These are phyloP conservation scores for Boletus sp. DNA, from an alignment of 768 basidiomycete genomes.

Conservation along the genomic window DNA sequence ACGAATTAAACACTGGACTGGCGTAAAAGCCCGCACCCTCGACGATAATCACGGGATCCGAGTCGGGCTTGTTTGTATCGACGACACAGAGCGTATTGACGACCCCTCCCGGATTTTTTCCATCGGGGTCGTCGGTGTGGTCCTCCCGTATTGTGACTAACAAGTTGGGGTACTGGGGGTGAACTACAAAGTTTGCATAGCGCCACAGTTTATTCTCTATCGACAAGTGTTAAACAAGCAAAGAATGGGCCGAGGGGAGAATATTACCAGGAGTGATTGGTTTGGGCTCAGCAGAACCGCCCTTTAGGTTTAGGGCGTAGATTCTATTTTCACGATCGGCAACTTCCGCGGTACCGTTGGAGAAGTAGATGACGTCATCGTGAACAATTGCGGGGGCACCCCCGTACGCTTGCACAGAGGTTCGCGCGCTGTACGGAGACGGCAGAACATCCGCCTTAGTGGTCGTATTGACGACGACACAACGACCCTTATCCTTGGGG, in stretches of 20 bases:
- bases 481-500: constrained; percentile 46
- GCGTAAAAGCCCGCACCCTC: constrained; percentile 69
- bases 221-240: constrained; percentile 5
- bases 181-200: constrained; percentile 51
- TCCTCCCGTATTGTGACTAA: constrained; percentile 65
- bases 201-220: constrained; percentile 28
- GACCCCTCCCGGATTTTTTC: constrained; percentile 34
- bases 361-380: constrained; percentile 53
- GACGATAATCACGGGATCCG: constrained; percentile 41
- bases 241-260: not conserved
- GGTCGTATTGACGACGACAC: constrained; percentile 49
- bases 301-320: constrained; percentile 38
- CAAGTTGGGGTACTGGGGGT: constrained; percentile 49
- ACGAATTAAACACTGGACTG: constrained; percentile 51
- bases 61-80: constrained; percentile 31
- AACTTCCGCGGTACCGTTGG: constrained; percentile 37
- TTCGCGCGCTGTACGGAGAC: constrained; percentile 49
- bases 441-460: constrained; percentile 48
- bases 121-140: constrained; percentile 41
- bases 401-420: constrained; percentile 67
- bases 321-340: constrained; percentile 40
- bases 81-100: constrained; percentile 57
- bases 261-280: constrained; percentile 57
- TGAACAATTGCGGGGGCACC: constrained; percentile 56
- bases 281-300: constrained; percentile 21